Base-by-base conservation (phyloP, 306 rosid genomes). In the Medicago ruthenica region DNA sequence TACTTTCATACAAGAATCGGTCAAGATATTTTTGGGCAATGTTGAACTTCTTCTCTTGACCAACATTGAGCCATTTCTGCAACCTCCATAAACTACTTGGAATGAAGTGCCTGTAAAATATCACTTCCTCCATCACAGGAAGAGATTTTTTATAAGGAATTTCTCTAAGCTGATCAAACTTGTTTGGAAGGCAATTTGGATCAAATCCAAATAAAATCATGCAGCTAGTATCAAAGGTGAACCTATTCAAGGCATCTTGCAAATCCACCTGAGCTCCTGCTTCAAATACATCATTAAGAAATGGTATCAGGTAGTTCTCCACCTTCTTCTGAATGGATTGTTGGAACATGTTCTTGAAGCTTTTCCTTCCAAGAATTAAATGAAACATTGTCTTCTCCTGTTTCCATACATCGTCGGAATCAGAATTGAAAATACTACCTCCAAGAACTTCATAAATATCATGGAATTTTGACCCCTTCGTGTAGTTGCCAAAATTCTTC, bases 401-500 rank as follows among this genome's bases (percentile, higher is more conserved):
- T 13, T 47, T 47, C 53, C 53, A 47, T 47, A 14, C 53, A n/a
- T n/a, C n/a, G 14, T 47, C 5, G 17, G 53, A 13, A 47, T 47
- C 53, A n/a, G 5, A 13, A 48, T 15, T 48, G 8, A 48, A n/a
- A 15, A 48, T 48, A 48, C 54, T 6, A 48, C 5, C 17, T 14
- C 17, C 54, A 48, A 48, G 0, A 48, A 48, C n/a, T 4, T 48
- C 54, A 15, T 15, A 48, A 48, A 15, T 14, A 4, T 48, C 54
- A 4, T 14, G 8, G 17, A 48, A 48, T 5, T 11, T 3, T 11
- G 50, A 11, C 15, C 50, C 50, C 12, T 44, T 44, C 15, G 3
- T 9, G 24, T 58, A 58, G 64, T 58, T 58, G 16, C 4, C 13
- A 3, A 58, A 58, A 2, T 78, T 74, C 47, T 51, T 83, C 60